Conservation (phyloP, 441 rosid species). For the Pelargonium fulgidum region DNA sequence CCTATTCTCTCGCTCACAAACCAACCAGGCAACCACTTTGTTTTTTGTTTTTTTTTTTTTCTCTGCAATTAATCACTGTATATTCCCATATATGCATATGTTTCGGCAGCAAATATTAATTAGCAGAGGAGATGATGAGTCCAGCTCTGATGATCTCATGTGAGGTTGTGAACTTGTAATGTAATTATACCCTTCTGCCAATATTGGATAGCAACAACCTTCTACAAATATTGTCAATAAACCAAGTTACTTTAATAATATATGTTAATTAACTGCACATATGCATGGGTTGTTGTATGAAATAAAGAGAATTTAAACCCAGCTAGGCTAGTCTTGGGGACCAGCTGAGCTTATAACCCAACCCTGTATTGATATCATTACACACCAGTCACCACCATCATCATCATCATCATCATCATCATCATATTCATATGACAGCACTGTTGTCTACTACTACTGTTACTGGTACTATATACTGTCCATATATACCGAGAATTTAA, state of each 20-base stretch:
- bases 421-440: background rate
- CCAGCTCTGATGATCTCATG: background rate
- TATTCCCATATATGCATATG: background rate
- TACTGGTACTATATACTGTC: conserved; percentile 7
- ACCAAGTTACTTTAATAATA: no score
- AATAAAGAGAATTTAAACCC: background rate
- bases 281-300: conserved; percentile 1
- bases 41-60: no score
- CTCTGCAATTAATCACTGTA: background rate
- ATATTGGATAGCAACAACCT: background rate
- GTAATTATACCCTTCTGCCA: background rate
- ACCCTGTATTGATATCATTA: no score
- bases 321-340: background rate
- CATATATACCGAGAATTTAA: conserved; percentile 7
- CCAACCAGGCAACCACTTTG: background rate
- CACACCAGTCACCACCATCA: no score
- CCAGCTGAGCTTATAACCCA: background rate
- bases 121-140: conserved; percentile 2
- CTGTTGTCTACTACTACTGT: no score
- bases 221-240: background rate
- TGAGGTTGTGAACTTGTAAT: background rate
- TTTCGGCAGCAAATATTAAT: background rate
- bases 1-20: no score
- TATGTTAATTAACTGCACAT: no score
- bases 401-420: no score